Evolutionary conservation across 1,284 basidiomycete genomes (phyloP), one percentile per base, ranked within the genome.

Genomic region (Microbotryum silenes-acaulis): DNA sequence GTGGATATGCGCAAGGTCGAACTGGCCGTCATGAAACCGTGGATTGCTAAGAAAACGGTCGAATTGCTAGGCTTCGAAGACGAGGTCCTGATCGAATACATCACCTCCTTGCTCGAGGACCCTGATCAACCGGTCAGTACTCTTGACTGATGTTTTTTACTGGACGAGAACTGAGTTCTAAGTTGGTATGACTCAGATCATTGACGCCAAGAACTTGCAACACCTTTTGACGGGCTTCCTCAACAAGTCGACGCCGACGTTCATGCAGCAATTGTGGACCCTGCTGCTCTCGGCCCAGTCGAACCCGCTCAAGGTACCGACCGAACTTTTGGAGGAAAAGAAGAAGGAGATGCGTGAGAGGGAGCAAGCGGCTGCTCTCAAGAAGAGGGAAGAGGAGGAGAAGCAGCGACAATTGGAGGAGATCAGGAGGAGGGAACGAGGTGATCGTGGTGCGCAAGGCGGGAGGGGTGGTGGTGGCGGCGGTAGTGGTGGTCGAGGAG

Each of bases 1-100:
- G 91, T 97, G 56, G 92, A 97, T 76, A 88, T 94, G 83, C 82
- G 88, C 57, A 96, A 96, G 80, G 91, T 97, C 63, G 94, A 96
- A 75, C 74, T 91, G 65, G 80, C 81, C 37, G 89, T 93, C 68
- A 87, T 97, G 73, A 81, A 89, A 59, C 90, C 91, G 3, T 98
- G 94, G 94, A 87, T 97, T 62, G 86, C 89, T 6, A 89, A 89
- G 77, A 89, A 90, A 73, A 85, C 96, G 59, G 83, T 88, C 6
- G 88, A 92, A 70, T 81, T 97, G 25, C 83, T 94, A 46, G 91
- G 91, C 6, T 85, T 97, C 56, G 94, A 98, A 73, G 94, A 98
- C 75, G 94, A 98, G 73, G 87, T 98, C 46, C 88, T 98, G 33
- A 86, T 96, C 29, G 94, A 97, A 75, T 97, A 96, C 74, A 90